Percentiles rank a stretch among this genome's conserved stretches.
phyloP scores from a whole-genome alignment of 2,329 filamentous ascomycete genomes.

The Rhynchosporium graminicola region DNA sequence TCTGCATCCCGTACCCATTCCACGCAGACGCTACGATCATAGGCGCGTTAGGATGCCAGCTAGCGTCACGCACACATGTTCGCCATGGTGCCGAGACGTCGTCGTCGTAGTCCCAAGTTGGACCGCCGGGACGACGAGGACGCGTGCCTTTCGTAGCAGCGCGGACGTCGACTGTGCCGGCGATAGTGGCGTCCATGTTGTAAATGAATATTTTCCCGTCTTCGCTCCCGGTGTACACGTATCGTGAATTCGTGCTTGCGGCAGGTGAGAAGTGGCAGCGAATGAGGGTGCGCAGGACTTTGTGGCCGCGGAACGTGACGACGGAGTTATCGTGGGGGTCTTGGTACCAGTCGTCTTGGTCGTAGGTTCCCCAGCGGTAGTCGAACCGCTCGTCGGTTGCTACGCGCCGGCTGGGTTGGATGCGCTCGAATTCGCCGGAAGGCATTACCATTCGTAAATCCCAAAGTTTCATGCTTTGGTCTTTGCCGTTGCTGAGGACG shows the following conservation, averaged over 20 bases:
- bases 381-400: slow-evolving; percentile 62
- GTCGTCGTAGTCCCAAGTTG: slow-evolving; percentile 33
- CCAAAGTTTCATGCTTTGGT: slow-evolving; percentile 98
- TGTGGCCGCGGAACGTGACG: slow-evolving; percentile 91
- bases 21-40: slow-evolving; percentile 69
- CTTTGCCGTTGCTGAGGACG: slow-evolving; percentile 90
- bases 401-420: slow-evolving; percentile 57
- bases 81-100: slow-evolving; percentile 49
- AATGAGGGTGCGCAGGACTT: slow-evolving; percentile 85
- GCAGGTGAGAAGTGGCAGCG: slow-evolving; percentile 93
- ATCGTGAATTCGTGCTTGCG: slow-evolving; percentile 80
- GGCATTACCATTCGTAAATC: slow-evolving; percentile 88
- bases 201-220: slow-evolving; percentile 90
- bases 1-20: slow-evolving; percentile 66
- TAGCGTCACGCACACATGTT: slow-evolving; percentile 70
- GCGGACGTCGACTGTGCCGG: slow-evolving; percentile 75
- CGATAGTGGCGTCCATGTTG: slow-evolving; percentile 87
- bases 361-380: slow-evolving; percentile 70
- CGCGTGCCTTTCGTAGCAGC: slow-evolving; percentile 65
- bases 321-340: slow-evolving; percentile 87
- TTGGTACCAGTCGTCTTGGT: slow-evolving; percentile 65
- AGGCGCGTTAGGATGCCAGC: slow-evolving; percentile 71
- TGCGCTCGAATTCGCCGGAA: slow-evolving; percentile 60
- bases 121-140: slow-evolving; percentile 43
- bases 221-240: slow-evolving; percentile 89